A percentile compares a stretch with the other conserved stretches of the same genome.
phyloP scores from a whole-genome alignment of 2,329 filamentous ascomycete genomes.

The Endothia cerciana region DNA sequence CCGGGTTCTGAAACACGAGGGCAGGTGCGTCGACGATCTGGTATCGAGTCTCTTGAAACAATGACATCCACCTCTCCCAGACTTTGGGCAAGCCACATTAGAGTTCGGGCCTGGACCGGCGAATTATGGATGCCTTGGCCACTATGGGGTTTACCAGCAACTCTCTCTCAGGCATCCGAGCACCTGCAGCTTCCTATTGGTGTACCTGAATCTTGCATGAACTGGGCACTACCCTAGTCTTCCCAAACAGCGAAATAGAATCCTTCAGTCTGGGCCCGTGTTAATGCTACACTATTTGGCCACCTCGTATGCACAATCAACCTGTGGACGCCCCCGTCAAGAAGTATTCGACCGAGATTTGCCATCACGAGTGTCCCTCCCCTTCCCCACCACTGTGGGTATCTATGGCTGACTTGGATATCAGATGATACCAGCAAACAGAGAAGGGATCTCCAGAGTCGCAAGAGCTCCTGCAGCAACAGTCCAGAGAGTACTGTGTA shows the following conservation, averaged over 20 bases:
- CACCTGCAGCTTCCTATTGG: slow-evolving; percentile 14
- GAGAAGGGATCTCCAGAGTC: slow-evolving; percentile 14
- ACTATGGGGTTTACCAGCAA: not conserved
- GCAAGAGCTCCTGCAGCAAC: slow-evolving; percentile 15
- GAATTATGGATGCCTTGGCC: slow-evolving; percentile 1
- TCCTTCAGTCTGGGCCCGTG: not conserved
- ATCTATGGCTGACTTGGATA: slow-evolving; percentile 13
- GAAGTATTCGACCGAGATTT: too few species aligned
- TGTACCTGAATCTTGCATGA: slow-evolving; percentile 27
- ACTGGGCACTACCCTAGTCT: slow-evolving; percentile 5
- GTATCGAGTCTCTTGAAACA: slow-evolving; percentile 27
- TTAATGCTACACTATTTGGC: not conserved
- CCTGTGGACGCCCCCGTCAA: not conserved
- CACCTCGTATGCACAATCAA: not conserved
- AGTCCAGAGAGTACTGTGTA: slow-evolving; percentile 11
- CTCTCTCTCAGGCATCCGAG: slow-evolving; percentile 14
- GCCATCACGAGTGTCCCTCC: not conserved
- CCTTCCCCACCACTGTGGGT: slow-evolving; percentile 14
- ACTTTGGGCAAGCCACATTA: slow-evolving; percentile 22
- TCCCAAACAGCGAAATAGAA: not conserved
- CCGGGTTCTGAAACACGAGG: slow-evolving; percentile 26
- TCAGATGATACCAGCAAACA: slow-evolving; percentile 7
- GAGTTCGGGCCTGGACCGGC: slow-evolving; percentile 1
- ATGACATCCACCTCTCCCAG: slow-evolving; percentile 24
- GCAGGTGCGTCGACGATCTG: slow-evolving; percentile 25